These are phyloP conservation scores for Calocybe gangraenosa DNA, from an alignment of 768 basidiomycete species.

Conservation along the genomic window DNA sequence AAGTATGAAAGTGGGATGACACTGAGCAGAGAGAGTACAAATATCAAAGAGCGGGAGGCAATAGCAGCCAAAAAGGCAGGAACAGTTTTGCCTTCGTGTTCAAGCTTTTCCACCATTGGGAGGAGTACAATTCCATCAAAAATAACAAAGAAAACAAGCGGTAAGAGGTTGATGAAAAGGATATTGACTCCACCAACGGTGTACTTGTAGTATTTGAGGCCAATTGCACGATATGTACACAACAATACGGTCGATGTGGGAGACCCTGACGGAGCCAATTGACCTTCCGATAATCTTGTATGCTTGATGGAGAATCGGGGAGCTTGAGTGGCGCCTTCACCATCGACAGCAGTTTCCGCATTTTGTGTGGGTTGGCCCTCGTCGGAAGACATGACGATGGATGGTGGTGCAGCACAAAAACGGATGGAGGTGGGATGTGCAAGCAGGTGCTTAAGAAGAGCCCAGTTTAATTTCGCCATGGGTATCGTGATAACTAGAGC, in stretches of 20 bases:
- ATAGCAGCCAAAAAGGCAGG: conserved; percentile 66
- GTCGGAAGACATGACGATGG: conserved; percentile 50
- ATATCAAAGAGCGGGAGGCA: conserved; percentile 74
- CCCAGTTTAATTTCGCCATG: conserved; percentile 98
- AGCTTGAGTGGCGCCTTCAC: conserved; percentile 19
- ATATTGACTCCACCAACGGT: conserved; percentile 99
- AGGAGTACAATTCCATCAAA: conserved; percentile 86
- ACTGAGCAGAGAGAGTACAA: conserved; percentile 77
- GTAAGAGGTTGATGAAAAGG: conserved; percentile 91
- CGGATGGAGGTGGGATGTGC: conserved; percentile 79
- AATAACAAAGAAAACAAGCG: conserved; percentile 94
- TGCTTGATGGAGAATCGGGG: conserved; percentile 65
- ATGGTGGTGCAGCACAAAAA: conserved; percentile 85
- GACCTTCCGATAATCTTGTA: conserved; percentile 77
- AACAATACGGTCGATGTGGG: conserved; percentile 85
- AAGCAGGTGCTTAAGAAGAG: conserved; percentile 80
- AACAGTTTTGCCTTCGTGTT: conserved; percentile 50
- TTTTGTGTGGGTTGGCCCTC: conserved; percentile 20
- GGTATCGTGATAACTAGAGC: conserved; percentile 93
- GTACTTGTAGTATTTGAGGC: conserved; percentile 96
- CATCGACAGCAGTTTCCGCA: conserved; percentile 20
- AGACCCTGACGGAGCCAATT: conserved; percentile 81
- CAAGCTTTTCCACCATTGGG: conserved; percentile 59
- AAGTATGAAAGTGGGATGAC: conserved; percentile 98
- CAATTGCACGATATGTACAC: conserved; percentile 90